A percentile compares a stretch with the other conserved stretches of the same genome.
phyloP scores from a whole-genome alignment of 1,139 yeast genomes.

The Candida frijolesensis region DNA sequence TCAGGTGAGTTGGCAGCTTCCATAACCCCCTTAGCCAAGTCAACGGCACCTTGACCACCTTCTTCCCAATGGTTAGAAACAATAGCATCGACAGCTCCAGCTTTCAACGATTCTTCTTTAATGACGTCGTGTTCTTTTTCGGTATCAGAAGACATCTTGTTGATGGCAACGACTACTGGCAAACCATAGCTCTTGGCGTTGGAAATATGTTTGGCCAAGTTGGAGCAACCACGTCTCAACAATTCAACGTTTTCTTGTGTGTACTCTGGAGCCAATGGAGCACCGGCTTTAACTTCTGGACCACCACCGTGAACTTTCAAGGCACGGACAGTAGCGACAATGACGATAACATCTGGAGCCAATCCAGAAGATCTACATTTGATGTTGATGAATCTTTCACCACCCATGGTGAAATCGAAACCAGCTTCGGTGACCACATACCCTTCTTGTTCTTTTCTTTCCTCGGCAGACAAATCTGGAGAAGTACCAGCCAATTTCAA shows the following conservation, averaged over 20 bases:
- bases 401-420: conserved; percentile 99
- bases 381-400: conserved; percentile 95
- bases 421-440: conserved; percentile 98
- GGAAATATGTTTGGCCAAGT: conserved; percentile 86
- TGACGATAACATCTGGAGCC: conserved; percentile 87
- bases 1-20: conserved; percentile 60
- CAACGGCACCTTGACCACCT: conserved; percentile 95
- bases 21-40: conserved; percentile 83
- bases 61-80: conserved; percentile 98
- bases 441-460: conserved; percentile 68
- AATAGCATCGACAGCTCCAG: conserved; percentile 96
- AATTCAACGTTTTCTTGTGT: conserved; percentile 84
- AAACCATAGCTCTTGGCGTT: conserved; percentile 87
- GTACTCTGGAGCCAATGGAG: conserved; percentile 85
- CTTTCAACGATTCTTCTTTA: conserved; percentile 78
- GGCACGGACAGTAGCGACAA: conserved; percentile 97
- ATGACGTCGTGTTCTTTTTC: conserved; percentile 83
- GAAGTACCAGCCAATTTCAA: conserved; percentile 84
- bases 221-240: conserved; percentile 81
- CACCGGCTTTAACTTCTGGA: conserved; percentile 96
- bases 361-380: conserved; percentile 94
- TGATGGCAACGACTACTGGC: conserved; percentile 95
- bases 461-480: conserved; percentile 48
- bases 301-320: conserved; percentile 98
- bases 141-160: conserved; percentile 86